Evolutionary conservation across 768 basidiomycete species (phyloP).

Genomic region (Xerocomellus intermedius): DNA sequence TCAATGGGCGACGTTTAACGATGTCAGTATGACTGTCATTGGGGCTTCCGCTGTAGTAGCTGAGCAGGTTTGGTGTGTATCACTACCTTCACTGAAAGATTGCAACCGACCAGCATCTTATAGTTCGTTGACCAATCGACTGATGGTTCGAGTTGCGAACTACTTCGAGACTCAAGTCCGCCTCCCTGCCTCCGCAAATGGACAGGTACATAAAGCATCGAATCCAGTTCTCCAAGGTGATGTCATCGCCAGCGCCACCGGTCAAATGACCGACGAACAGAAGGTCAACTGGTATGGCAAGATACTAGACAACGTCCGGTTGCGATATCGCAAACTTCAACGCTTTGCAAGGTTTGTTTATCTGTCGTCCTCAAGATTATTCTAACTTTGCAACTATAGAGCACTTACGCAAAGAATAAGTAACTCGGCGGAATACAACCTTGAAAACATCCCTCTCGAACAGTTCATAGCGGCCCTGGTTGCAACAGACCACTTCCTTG

Average conservation of each 20-base stretch:
- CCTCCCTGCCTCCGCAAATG: constrained; percentile 52
- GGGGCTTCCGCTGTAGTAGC: constrained; percentile 91
- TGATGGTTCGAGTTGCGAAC: constrained; percentile 89
- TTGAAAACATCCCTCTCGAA: constrained; percentile 72
- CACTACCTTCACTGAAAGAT: background rate
- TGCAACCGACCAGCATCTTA: background rate
- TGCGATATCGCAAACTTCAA: constrained; percentile 91
- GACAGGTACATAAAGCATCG: constrained; percentile 23
- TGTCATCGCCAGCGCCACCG: constrained; percentile 36
- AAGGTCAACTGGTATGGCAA: constrained; percentile 88
- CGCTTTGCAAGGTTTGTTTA: constrained; percentile 76
- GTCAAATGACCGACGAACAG: constrained; percentile 75
- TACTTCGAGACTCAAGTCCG: constrained; percentile 95
- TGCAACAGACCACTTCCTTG: constrained; percentile 87
- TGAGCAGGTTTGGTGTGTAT: constrained; percentile 86
- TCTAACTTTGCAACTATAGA: constrained; percentile 33
- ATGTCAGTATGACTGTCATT: constrained; percentile 82
- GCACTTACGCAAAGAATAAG: constrained; percentile 83
- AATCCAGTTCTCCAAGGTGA: constrained; percentile 38
- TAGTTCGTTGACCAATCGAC: constrained; percentile 88
- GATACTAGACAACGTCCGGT: constrained; percentile 86
- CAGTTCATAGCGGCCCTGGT: constrained; percentile 78
- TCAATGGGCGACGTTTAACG: constrained; percentile 93
- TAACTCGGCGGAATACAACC: constrained; percentile 87
- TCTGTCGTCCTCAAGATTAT: background rate